Conservation (phyloP, 2,329 filamentous ascomycete genomes). For the Simplicillium sp. region DNA sequence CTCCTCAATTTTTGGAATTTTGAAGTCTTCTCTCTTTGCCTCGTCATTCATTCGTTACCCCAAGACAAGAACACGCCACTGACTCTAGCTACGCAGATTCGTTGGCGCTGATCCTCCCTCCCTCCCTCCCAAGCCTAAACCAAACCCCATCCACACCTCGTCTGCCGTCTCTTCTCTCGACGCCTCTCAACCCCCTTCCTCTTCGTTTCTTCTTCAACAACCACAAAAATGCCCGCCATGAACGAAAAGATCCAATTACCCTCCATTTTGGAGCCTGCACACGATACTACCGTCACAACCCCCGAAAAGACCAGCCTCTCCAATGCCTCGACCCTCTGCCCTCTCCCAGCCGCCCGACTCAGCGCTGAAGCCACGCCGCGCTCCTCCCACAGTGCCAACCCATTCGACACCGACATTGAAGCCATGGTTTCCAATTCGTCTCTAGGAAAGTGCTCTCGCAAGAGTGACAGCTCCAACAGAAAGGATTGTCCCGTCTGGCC, state of each 20-base stretch:
- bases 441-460: conserved; percentile 19
- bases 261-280: conserved; percentile 1
- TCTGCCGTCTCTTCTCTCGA: too few species aligned
- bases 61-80: too few species aligned
- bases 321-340: conserved; percentile 12
- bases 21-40: too few species aligned
- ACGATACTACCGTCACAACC: conserved; percentile 11
- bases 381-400: conserved; percentile 31
- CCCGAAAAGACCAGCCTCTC: conserved; percentile 21
- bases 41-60: too few species aligned
- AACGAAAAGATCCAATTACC: neutral
- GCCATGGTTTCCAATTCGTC: conserved; percentile 33
- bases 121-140: too few species aligned
- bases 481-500: conserved; percentile 51
- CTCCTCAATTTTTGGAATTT: too few species aligned
- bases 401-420: conserved; percentile 50
- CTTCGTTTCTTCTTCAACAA: too few species aligned
- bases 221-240: too few species aligned
- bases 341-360: conserved; percentile 15
- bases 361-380: conserved; percentile 34
- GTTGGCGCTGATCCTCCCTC: too few species aligned
- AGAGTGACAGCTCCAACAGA: conserved; percentile 15
- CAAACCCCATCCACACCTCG: too few species aligned
- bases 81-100: too few species aligned
- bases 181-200: too few species aligned